Evolutionary conservation across 345 rosid species (phyloP), one percentile per base, ranked within the genome.

Genomic region (Arabidopsis thaliana): DNA sequence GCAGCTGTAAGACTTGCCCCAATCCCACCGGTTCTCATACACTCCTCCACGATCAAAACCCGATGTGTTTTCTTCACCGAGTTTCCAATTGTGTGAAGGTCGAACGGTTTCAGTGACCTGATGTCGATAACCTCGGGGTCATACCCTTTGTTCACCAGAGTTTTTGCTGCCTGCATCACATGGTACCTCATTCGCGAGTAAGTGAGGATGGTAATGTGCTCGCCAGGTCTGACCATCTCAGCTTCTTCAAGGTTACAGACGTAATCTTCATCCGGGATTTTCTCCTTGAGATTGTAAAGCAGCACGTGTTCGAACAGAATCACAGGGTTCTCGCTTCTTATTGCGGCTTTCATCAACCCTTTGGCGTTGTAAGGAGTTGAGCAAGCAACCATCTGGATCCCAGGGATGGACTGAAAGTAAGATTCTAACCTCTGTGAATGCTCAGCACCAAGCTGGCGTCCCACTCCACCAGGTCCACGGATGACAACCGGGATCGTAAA

Each of bases 401-500:
- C 98, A 1, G 98, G 97, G 74, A 94, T 94, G 63, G 98, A 94
- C 72, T 94, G 98, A 79, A 94, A 91, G 85, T 91, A 94, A 34
- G 98, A 94, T 71, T 94, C 98, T 6, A 94, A 89, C 14, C 97
- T 91, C 73, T 94, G 98, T 0, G 97, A 94, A 75, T 94, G 98
- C 84, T 94, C 98, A 16, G 98, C 97, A 0, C 98, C 98, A 14
- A 90, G 97, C 75, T 94, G 96, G 12, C 98, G 84, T 0, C 98
- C 98, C 12, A 94, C 98, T 65, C 98, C 98, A 63, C 98, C 98
- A 0, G 98, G 98, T n/a, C 98, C 98, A 24, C 97, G 98, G 62
- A 92, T 92, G 34, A 94, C 98, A 8, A 87, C 70, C 0, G 98
- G 98, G 53, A 94, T 92, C 3, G 82, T 90, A 76, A 92, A 94